Base-by-base conservation (phyloP, 2,329 filamentous ascomycete genomes). In the Aspergillus novofumigatus region DNA sequence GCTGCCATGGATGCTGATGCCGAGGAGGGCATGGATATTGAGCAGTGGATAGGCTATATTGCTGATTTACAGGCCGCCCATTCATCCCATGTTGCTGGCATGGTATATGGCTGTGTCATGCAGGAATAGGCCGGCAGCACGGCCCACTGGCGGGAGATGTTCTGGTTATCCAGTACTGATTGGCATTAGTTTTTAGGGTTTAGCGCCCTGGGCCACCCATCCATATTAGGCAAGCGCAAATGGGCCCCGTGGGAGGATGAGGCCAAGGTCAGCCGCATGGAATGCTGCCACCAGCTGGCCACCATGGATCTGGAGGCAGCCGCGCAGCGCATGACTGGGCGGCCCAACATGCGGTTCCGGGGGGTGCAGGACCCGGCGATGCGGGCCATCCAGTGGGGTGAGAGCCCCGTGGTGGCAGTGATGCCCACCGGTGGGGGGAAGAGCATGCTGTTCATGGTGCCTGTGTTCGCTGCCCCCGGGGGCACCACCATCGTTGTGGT, bases 401-500 rank as follows among this genome's bases (percentile, higher is more conserved):
- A 50, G 6, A 59, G 51, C 50, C 49, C 29, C 0, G n/a, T 53
- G 1, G n/a, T 56, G 0, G 45, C 29, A 4, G 45, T 56, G 1
- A 55, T 59, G 52, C 51, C 26, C 1, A 59, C 52, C 0, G 35
- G 49, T 0, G 48, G 51, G 0, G 35, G 52, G 0, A 59, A 59
- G 42, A 59, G 54, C 45, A 29, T 55, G 29, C 49, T 55, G 3
- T 59, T 62, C n/a, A 58, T 59, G 29, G 28, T 59, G 20, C 51
- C 38, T 1, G 48, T 8, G 4, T 59, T 14, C 2, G 4, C 20
- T 0, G 29, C 17, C 1, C 54, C 51, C 0, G 9, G 38, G 0
- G 23, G 57, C 1, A 50, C 3, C 0, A 59, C 41, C 1, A n/a
- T 59, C 1, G 41, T 59, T 2, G 48, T 59, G 9, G 47, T 57